Percentiles rank a stretch among this genome's conserved stretches.
Evolutionary conservation across 2,329 filamentous ascomycete genomes (phyloP).

Genomic region (Penicillium sp.): DNA sequence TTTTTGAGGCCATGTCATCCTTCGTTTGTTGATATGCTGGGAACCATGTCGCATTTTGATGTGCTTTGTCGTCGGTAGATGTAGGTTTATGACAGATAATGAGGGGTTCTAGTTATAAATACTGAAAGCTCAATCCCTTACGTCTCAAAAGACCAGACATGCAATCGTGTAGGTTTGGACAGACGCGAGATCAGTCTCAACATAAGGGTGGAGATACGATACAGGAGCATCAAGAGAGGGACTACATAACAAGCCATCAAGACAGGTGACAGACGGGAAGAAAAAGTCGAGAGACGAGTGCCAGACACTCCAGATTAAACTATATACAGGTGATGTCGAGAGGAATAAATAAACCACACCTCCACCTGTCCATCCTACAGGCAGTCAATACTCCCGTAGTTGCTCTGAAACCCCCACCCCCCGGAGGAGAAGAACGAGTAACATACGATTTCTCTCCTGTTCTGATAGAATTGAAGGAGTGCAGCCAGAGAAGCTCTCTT

Average conservation of each 20-base stretch:
- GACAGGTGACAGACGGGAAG: neutral
- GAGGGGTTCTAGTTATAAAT: neutral
- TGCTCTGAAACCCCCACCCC: neutral
- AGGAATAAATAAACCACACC: constrained; percentile 9
- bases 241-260: neutral
- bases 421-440: neutral
- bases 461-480: neutral
- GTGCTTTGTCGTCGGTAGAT: neutral
- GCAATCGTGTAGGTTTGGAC: neutral
- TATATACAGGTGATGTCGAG: neutral
- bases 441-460: constrained; percentile 1
- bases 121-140: too few species aligned
- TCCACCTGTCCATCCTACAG: neutral
- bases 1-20: neutral
- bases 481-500: constrained; percentile 10
- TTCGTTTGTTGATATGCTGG: neutral
- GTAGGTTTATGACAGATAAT: neutral
- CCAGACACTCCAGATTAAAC: neutral
- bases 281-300: neutral
- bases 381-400: constrained; percentile 3
- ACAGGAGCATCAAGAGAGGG: neutral
- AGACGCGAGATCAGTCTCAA: neutral
- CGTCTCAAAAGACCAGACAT: neutral
- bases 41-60: neutral
- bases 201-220: neutral